Evolutionary conservation across 495 filamentous ascomycete species (phyloP).

Genomic region (Aspergillus asperescens): DNA sequence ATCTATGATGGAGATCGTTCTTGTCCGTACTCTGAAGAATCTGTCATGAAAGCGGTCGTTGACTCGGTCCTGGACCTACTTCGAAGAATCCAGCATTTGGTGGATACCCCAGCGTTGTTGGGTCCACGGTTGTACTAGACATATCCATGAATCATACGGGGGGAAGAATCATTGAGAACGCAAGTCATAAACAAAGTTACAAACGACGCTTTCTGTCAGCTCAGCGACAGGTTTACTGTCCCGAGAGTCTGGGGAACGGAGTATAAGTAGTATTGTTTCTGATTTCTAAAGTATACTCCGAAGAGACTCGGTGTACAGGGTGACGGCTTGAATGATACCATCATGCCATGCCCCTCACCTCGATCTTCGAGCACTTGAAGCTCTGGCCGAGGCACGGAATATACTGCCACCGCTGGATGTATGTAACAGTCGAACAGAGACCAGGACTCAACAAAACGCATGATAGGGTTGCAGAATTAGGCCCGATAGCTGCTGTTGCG

Average conservation of each 20-base stretch:
- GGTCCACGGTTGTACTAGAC: not conserved
- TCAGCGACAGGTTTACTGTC: not conserved
- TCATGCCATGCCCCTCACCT: not conserved
- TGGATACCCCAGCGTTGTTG: not conserved
- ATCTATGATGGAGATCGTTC: slow-evolving; percentile 4
- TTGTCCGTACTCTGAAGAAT: slow-evolving; percentile 8
- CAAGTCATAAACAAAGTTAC: not conserved
- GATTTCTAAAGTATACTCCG: not conserved
- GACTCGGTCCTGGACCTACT: slow-evolving; percentile 12
- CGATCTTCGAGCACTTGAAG: not conserved
- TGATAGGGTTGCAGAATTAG: no score
- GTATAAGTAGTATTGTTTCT: not conserved
- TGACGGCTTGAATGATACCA: no score
- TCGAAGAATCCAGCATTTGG: slow-evolving; percentile 15
- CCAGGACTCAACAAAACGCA: slow-evolving; percentile 15
- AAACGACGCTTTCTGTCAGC: not conserved
- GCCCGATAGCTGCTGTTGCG: not conserved
- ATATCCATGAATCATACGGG: no score
- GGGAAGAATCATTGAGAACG: no score
- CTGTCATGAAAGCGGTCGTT: slow-evolving; percentile 3
- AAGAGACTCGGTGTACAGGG: not conserved
- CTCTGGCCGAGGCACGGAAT: not conserved
- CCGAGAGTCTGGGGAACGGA: not conserved
- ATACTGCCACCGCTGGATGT: no score
- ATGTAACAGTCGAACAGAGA: no score